Evolutionary conservation across 2,329 filamentous ascomycete genomes (phyloP).

Genomic region (Juglanconis oblonga): DNA sequence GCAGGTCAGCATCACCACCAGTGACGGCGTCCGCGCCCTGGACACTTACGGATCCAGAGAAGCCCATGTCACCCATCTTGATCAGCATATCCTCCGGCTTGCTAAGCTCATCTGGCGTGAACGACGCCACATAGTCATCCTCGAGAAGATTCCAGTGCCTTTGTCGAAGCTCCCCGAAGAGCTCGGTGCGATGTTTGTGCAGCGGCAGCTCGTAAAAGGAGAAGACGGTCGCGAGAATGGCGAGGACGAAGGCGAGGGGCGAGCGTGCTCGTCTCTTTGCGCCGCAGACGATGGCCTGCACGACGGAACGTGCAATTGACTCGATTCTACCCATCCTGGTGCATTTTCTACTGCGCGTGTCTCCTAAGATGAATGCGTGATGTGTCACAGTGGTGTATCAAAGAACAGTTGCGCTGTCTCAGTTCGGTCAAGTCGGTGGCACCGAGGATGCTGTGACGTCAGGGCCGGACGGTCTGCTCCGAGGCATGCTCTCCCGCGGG

Average conservation of each 20-base stretch:
- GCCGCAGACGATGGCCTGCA: constrained; percentile 36
- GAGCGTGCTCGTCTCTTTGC: constrained; percentile 25
- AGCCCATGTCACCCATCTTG: constrained; percentile 66
- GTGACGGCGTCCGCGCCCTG: no score
- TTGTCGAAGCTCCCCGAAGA: constrained; percentile 50
- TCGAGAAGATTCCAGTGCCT: constrained; percentile 35
- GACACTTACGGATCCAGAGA: constrained; percentile 61
- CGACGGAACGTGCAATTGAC: constrained; percentile 39
- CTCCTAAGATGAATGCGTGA: not conserved
- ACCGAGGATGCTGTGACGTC: no score
- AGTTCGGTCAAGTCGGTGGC: no score
- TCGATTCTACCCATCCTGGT: constrained; percentile 28
- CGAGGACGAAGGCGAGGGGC: constrained; percentile 40
- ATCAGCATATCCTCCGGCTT: constrained; percentile 40
- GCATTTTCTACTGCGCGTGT: not conserved
- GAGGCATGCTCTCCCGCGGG: no score
- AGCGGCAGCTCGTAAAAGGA: constrained; percentile 48
- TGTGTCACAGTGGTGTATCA: no score
- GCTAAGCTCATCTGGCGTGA: constrained; percentile 44
- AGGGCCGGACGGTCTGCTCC: no score
- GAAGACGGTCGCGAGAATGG: constrained; percentile 46
- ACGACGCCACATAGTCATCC: constrained; percentile 37
- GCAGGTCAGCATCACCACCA: not conserved
- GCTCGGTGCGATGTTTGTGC: constrained; percentile 40
- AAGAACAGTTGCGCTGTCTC: no score